Evolutionary conservation across 768 basidiomycete genomes (phyloP).

Genomic region (Auriscalpium microsporum): DNA sequence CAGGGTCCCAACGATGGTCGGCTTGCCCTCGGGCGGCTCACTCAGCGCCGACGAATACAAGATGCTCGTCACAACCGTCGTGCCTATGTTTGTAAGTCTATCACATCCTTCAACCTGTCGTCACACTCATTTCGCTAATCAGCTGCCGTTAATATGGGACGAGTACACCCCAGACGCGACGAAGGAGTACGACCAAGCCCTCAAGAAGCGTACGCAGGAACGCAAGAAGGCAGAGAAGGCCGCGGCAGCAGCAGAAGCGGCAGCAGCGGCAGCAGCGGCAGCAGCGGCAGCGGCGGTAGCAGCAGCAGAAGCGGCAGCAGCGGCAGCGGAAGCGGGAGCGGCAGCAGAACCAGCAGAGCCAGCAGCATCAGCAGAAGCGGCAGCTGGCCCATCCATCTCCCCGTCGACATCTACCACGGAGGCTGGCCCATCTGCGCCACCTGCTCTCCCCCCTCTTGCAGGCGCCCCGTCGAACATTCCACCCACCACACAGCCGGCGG

Average conservation of each 20-base stretch:
- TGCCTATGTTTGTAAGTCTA: not conserved
- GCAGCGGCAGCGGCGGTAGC: too few species aligned
- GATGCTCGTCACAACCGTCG: conserved; percentile 23
- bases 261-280: not conserved
- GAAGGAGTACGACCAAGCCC: not conserved
- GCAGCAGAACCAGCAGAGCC: too few species aligned
- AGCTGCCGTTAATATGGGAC: not conserved
- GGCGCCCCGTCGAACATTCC: too few species aligned
- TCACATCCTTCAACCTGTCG: not conserved
- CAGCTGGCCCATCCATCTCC: too few species aligned
- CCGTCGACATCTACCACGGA: too few species aligned
- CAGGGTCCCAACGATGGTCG: conserved; percentile 19
- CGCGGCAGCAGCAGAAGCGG: not conserved
- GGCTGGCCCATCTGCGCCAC: too few species aligned
- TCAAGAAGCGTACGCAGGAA: not conserved
- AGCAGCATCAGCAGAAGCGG: too few species aligned
- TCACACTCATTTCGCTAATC: not conserved
- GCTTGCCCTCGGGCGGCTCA: conserved; percentile 26
- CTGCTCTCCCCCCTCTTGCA: too few species aligned
- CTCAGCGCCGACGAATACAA: conserved; percentile 24
- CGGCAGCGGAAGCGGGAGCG: too few species aligned
- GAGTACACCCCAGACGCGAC: not conserved
- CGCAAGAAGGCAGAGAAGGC: not conserved
- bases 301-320: too few species aligned
- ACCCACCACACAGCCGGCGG: too few species aligned